Base-by-base conservation (phyloP, 2,329 filamentous ascomycete species). In the Trichophaea hybrida region DNA sequence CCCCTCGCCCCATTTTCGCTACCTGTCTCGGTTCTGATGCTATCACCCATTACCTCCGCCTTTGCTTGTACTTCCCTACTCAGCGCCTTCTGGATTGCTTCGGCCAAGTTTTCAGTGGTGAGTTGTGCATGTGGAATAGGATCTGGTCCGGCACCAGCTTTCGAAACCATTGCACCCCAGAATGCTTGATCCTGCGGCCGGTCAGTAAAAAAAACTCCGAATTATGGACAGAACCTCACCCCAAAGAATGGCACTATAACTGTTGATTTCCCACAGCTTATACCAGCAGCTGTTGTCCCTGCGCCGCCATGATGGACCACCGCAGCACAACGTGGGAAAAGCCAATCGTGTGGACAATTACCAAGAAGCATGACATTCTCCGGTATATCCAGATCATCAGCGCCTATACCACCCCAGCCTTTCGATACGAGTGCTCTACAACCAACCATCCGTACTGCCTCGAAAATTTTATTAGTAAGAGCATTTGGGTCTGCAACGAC, bases 271-370 rank as follows among this genome's bases (percentile, higher is more conserved):
- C 88, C 88, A 1, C 83, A 80, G 15, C 84, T 80, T 62, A 94
- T 86, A n/a, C 88, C 88, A 0, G 88, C 86, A 1, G 88, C 88
- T 1, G 88, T 94, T 2, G 88, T 95, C 15, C 88, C 88, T 6
- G 88, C 88, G 60, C 89, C 88, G 24, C 88, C 89, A 64, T 94
- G 88, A 69, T 94, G 89, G 4, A 93, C 85, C 1, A 94, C 88
- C 48, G 82, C 84, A 0, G 86, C 85, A 0, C 94, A 88, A 40
- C 79, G 82, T 64, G 87, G 77, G 71, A 94, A 94, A 0, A 94
- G 74, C 88, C 88, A 94, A 72, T 94, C 89, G 64, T 94, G 89
- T 1, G 88, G 88, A 49, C 84, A 82, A 68, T 91, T 93, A 8
- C 86, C 88, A 40, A 94, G 76, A 81, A 94, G 88, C 69, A 86